Evolutionary conservation across 192 early-diverging fungal genomes (phyloP).

Genomic region (Phycomyces nitens): DNA sequence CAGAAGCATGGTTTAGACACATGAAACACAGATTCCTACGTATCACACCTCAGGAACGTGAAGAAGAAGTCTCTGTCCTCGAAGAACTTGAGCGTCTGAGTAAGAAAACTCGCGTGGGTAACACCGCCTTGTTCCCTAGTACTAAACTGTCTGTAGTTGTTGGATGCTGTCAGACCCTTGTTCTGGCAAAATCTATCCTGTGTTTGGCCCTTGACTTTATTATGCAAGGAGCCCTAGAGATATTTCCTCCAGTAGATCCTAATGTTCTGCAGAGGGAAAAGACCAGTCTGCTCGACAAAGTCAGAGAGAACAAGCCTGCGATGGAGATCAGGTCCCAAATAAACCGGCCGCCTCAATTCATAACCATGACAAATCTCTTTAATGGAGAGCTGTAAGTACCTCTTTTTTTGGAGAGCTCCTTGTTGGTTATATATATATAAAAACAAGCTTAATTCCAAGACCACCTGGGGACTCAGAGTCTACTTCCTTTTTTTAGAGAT

Average conservation of each 20-base stretch:
- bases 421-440: not conserved
- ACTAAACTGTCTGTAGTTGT: not conserved
- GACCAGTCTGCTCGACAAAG: constrained; percentile 14
- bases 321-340: not conserved
- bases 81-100: constrained; percentile 12
- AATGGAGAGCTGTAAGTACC: constrained; percentile 12
- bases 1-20: constrained; percentile 33
- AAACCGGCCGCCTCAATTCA: constrained; percentile 17
- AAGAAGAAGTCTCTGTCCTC: constrained; percentile 4
- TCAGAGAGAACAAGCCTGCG: not conserved
- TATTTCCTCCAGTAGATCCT: constrained; percentile 17
- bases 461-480: not conserved
- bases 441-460: not conserved
- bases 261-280: constrained; percentile 17
- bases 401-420: not conserved
- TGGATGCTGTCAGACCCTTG: constrained; percentile 13
- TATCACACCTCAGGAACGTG: constrained; percentile 8
- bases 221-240: constrained; percentile 11
- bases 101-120: constrained; percentile 2
- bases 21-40: constrained; percentile 17
- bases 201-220: constrained; percentile 12
- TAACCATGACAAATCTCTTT: constrained; percentile 8
- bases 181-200: constrained; percentile 15
- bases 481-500: constrained; percentile 12
- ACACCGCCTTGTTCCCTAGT: not conserved